phyloP scores from a whole-genome alignment of 176 grass and related monocot species.

The Avena eriantha region DNA sequence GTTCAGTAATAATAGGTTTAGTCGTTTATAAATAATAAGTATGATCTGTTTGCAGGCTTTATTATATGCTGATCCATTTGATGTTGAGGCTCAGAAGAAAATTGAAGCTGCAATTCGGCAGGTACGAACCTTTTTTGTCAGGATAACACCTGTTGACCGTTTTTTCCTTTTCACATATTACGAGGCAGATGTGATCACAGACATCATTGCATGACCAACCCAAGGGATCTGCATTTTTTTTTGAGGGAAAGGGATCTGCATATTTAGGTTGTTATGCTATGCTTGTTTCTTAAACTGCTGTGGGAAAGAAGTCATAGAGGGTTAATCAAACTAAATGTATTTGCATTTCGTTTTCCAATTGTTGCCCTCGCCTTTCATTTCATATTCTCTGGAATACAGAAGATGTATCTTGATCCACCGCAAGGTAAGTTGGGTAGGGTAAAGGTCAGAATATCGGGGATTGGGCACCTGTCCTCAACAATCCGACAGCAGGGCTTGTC shows the following conservation, averaged over 20 bases:
- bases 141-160: neutral
- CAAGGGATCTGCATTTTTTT: slow-evolving; percentile 3
- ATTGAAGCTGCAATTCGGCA: slow-evolving; percentile 98
- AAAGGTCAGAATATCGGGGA: neutral
- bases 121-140: slow-evolving; percentile 55
- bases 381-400: neutral
- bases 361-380: slow-evolving; percentile 11
- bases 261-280: neutral
- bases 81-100: slow-evolving; percentile 96
- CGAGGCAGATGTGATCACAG: slow-evolving; percentile 17
- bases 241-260: slow-evolving; percentile 18
- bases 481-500: neutral
- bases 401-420: neutral
- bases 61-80: slow-evolving; percentile 94
- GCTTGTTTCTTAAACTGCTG: slow-evolving; percentile 9
- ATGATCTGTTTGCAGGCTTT: slow-evolving; percentile 61
- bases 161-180: slow-evolving; percentile 12
- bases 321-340: neutral
- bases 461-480: neutral
- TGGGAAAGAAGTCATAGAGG: neutral
- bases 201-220: slow-evolving; percentile 5
- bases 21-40: slow-evolving; percentile 6
- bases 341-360: slow-evolving; percentile 1
- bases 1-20: slow-evolving; percentile 26
- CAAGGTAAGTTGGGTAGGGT: slow-evolving; percentile 7